These are phyloP conservation scores for Bjerkandera adusta DNA, from an alignment of 1,284 basidiomycete species.

Conservation along the genomic window DNA sequence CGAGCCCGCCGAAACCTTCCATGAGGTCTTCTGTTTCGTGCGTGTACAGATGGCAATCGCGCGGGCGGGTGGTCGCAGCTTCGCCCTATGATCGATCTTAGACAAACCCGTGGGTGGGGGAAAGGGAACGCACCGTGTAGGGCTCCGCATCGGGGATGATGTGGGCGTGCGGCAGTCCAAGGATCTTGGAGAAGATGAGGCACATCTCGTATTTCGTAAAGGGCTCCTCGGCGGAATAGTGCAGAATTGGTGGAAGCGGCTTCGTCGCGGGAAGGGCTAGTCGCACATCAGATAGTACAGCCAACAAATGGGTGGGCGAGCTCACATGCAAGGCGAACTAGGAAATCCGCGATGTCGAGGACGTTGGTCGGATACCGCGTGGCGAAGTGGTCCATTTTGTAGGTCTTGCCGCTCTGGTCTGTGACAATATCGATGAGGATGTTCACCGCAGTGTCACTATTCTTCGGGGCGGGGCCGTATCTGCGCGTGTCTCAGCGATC, in stretches of 20 bases:
- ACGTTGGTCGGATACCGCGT: conserved; percentile 81
- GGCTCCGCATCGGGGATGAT: conserved; percentile 65
- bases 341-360: conserved; percentile 72
- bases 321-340: conserved; percentile 64
- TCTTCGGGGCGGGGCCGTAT: conserved; percentile 75
- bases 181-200: conserved; percentile 66
- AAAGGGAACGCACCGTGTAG: conserved; percentile 39
- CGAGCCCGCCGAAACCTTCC: conserved; percentile 54
- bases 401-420: conserved; percentile 74
- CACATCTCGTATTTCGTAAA: conserved; percentile 88
- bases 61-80: conserved; percentile 66
- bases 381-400: conserved; percentile 87
- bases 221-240: conserved; percentile 73
- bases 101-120: background rate
- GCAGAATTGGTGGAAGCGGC: conserved; percentile 62
- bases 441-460: conserved; percentile 79
- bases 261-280: conserved; percentile 27
- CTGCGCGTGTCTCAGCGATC: conserved; percentile 35
- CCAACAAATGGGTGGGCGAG: conserved; percentile 9
- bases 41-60: conserved; percentile 69
- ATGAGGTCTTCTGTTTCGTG: conserved; percentile 61
- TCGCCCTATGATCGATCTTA: conserved; percentile 27
- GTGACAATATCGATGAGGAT: conserved; percentile 75
- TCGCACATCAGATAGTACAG: background rate
- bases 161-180: conserved; percentile 61